These are phyloP conservation scores for Vanderwaltozyma verrucispora DNA, from an alignment of 805 yeast genomes.

Conservation along the genomic window DNA sequence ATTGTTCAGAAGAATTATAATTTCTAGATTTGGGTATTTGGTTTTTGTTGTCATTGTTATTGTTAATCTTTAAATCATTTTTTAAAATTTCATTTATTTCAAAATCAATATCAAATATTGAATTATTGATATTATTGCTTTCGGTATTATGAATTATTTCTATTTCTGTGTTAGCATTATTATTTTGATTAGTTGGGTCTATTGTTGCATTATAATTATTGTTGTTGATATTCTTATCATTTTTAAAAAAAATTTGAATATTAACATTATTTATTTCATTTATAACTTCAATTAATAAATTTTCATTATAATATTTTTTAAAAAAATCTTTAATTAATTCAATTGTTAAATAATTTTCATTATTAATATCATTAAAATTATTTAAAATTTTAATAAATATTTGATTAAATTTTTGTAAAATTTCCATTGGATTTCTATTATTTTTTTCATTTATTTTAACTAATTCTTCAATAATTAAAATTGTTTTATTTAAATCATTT, in stretches of 20 bases:
- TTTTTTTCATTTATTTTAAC: conserved; percentile 20
- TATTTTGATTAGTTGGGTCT: neutral
- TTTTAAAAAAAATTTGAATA: neutral
- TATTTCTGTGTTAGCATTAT: neutral
- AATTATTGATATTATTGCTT: neutral
- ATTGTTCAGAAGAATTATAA: conserved; percentile 8
- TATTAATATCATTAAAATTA: conserved; percentile 9
- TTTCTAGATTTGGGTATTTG: neutral
- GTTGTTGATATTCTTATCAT: neutral
- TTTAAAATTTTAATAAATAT: conserved; percentile 26
- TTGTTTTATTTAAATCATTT: conserved; percentile 3
- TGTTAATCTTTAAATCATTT: neutral
- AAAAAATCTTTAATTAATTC: conserved; percentile 22
- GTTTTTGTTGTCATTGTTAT: neutral
- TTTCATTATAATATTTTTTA: conserved; percentile 12
- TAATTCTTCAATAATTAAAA: conserved; percentile 20
- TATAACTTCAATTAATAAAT: conserved; percentile 4
- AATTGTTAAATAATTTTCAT: conserved; percentile 10
- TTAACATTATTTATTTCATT: conserved; percentile 1
- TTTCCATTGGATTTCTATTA: conserved; percentile 22
- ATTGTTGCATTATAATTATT: neutral
- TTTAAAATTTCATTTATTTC: conserved; percentile 14
- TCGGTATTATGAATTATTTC: neutral
- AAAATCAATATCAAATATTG: conserved; percentile 11
- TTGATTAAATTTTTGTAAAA: conserved; percentile 26